phyloP scores from a whole-genome alignment of 352 stramenopile species.

The Globisporangium splendens region DNA sequence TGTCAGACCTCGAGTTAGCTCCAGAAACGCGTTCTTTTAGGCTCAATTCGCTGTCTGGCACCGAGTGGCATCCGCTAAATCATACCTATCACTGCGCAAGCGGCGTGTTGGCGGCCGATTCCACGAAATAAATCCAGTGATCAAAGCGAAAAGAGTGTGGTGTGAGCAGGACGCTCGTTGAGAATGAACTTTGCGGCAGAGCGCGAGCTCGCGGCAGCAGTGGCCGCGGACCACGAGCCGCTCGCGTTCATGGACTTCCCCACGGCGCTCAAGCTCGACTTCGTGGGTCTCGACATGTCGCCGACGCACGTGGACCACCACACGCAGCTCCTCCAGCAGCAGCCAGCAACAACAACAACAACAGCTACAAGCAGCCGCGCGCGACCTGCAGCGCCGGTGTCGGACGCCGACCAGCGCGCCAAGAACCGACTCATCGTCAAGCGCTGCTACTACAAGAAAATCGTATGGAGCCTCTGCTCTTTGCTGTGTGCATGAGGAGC shows the following conservation, averaged over 20 bases:
- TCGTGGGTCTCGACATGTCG: constrained; percentile 17
- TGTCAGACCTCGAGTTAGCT: too few species aligned
- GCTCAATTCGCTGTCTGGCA: too few species aligned
- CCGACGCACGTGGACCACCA: constrained; percentile 13
- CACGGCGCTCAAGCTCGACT: constrained; percentile 18
- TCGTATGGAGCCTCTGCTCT: constrained; percentile 28
- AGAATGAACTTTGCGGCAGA: constrained; percentile 15
- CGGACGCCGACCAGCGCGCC: constrained; percentile 47
- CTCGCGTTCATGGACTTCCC: constrained; percentile 16
- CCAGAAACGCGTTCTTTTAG: too few species aligned
- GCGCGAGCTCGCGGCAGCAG: constrained; percentile 2
- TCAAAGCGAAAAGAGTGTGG: too few species aligned
- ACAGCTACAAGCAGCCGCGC: constrained; percentile 16
- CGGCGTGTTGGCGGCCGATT: too few species aligned
- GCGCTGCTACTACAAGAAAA: constrained; percentile 80
- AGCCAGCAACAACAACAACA: constrained; percentile 5
- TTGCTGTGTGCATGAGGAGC: background rate
- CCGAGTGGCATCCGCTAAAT: too few species aligned
- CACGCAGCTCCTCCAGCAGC: background rate
- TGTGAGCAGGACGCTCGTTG: too few species aligned
- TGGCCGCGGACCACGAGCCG: constrained; percentile 10
- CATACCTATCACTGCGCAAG: too few species aligned
- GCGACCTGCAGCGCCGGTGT: constrained; percentile 25
- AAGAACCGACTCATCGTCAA: constrained; percentile 75
- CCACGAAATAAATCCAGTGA: too few species aligned